phyloP scores from a whole-genome alignment of 148 eudicot genomes.

The Silene latifolia region DNA sequence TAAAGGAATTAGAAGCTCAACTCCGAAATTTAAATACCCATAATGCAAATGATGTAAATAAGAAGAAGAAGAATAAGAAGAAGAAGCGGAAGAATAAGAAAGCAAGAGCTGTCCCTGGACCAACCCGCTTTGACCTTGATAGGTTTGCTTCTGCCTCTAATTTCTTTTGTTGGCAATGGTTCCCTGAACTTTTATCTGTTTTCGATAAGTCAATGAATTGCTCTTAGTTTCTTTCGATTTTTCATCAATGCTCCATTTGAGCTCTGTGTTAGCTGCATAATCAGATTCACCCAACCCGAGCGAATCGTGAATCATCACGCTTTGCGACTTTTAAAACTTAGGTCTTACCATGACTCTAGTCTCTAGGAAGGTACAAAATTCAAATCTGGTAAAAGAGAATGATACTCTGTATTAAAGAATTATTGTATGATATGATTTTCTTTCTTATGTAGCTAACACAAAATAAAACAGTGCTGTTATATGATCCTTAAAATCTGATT shows the following conservation, averaged over 20 bases:
- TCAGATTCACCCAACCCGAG: not conserved
- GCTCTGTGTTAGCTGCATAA: not conserved
- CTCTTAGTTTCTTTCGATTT: not conserved
- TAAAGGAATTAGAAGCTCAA: conserved; percentile 27
- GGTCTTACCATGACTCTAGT: too few relatives aligned
- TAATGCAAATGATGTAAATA: conserved; percentile 40
- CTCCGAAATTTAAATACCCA: conserved; percentile 24
- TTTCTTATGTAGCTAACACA: too few relatives aligned
- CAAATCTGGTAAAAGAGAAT: too few relatives aligned
- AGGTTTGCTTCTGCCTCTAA: conserved; percentile 34
- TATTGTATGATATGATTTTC: too few relatives aligned
- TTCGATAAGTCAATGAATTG: not conserved
- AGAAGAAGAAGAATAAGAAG: conserved; percentile 41
- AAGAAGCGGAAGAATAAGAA: conserved; percentile 52
- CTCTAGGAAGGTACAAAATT: too few relatives aligned
- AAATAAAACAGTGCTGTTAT: too few relatives aligned
- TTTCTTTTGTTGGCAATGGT: not conserved
- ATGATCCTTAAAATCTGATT: too few relatives aligned
- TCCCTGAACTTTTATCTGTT: not conserved
- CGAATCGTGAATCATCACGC: not conserved
- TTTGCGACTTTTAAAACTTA: too few relatives aligned
- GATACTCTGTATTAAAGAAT: too few relatives aligned
- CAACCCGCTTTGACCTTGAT: conserved; percentile 46
- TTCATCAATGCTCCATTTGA: not conserved
- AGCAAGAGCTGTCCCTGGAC: conserved; percentile 35